phyloP scores from a whole-genome alignment of 169 alveolate species.

The Toxoplasma gondii region DNA sequence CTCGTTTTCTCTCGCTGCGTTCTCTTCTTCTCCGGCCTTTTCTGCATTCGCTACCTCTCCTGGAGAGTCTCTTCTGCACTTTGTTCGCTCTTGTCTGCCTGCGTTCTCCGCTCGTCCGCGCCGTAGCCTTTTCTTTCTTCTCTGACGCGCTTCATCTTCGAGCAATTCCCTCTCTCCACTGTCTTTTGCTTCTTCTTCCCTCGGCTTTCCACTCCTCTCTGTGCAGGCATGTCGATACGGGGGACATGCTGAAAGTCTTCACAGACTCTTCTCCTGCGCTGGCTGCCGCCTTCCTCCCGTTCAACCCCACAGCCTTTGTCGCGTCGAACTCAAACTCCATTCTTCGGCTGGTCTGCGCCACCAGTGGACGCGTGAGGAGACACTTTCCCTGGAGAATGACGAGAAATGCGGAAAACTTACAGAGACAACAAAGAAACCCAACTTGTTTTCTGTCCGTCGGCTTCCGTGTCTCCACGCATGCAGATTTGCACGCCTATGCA shows the following conservation, averaged over 20 bases:
- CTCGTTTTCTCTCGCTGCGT: no score
- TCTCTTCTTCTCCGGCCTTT: no score
- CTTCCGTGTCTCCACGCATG: no score
- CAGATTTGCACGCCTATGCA: no score
- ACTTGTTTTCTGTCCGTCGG: no score
- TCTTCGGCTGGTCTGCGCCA: slow-evolving; percentile 72
- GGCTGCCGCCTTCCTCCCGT: slow-evolving; percentile 66
- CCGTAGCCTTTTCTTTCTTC: not conserved
- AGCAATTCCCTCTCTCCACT: not conserved
- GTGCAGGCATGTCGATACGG: not conserved
- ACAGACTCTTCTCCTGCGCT: slow-evolving; percentile 60
- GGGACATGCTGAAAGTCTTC: slow-evolving; percentile 71
- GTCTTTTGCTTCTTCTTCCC: not conserved
- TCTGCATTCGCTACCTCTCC: no score
- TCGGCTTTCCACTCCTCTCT: not conserved
- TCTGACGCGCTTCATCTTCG: not conserved
- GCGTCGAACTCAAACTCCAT: slow-evolving; percentile 75
- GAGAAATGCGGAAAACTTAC: not conserved
- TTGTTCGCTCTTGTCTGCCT: no score
- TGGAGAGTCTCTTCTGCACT: no score
- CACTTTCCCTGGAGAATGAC: not conserved
- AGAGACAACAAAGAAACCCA: no score
- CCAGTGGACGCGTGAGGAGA: slow-evolving; percentile 3
- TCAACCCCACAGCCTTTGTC: slow-evolving; percentile 69
- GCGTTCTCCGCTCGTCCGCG: not conserved